phyloP scores from a whole-genome alignment of 257 asterid genomes.

The Ilex asprella region DNA sequence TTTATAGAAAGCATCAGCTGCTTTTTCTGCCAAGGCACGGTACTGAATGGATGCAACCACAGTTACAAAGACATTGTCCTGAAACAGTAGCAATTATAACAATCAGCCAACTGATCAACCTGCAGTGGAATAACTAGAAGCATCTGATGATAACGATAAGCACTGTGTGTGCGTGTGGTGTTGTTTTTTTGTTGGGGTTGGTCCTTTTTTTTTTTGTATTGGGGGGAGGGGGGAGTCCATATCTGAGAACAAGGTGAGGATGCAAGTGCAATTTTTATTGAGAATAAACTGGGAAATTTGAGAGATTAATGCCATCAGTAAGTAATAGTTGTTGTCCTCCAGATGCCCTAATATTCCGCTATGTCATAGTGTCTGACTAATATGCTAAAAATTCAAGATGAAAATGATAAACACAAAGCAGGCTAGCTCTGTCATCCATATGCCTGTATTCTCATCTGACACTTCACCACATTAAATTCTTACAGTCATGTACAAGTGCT shows the following conservation, averaged over 20 bases:
- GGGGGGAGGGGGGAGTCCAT: too few relatives aligned
- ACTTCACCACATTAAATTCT: conserved; percentile 13
- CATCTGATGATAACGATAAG: neutral
- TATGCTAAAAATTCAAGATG: neutral
- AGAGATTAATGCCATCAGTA: too few relatives aligned
- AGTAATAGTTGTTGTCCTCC: neutral
- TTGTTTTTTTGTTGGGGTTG: too few relatives aligned
- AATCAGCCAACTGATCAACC: neutral
- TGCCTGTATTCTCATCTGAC: conserved; percentile 45
- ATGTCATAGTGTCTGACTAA: neutral
- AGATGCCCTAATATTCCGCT: neutral
- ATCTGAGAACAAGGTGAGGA: too few relatives aligned
- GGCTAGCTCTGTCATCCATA: neutral
- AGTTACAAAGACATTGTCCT: conserved; percentile 82
- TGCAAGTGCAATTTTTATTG: too few relatives aligned
- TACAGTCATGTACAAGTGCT: neutral
- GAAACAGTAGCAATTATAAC: conserved; percentile 1
- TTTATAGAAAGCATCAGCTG: conserved; percentile 76
- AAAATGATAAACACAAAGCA: neutral
- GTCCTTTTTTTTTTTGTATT: too few relatives aligned
- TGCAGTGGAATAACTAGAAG: neutral
- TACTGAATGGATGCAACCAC: conserved; percentile 86
- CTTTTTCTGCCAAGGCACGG: conserved; percentile 63
- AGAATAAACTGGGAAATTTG: too few relatives aligned
- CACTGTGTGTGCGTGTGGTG: neutral